These are phyloP conservation scores for Blastobotrys serpentis DNA, from an alignment of 1,139 yeast species.

Conservation along the genomic window DNA sequence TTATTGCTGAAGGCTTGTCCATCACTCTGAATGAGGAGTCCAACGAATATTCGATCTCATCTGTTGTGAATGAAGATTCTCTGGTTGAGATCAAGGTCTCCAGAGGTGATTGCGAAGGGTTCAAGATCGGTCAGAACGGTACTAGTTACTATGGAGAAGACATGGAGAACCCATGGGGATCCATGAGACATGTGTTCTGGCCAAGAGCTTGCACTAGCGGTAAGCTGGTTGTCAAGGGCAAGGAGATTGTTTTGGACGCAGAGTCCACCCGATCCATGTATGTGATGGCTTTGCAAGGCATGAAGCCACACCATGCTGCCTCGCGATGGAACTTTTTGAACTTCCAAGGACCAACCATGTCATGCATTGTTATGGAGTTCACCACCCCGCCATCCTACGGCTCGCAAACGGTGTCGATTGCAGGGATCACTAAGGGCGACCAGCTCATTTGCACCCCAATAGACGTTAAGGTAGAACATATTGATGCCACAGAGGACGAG, in stretches of 20 bases:
- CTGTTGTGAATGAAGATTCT: constrained; percentile 68
- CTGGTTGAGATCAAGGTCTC: constrained; percentile 65
- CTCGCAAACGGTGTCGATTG: constrained; percentile 74
- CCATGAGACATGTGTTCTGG: constrained; percentile 96
- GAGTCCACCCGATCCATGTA: constrained; percentile 68
- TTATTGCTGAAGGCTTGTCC: constrained; percentile 61
- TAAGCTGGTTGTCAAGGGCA: constrained; percentile 45
- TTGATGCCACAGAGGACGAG: constrained; percentile 56
- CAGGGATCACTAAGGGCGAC: constrained; percentile 65
- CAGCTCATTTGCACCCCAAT: constrained; percentile 65
- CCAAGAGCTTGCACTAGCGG: constrained; percentile 80
- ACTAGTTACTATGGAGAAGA: constrained; percentile 78
- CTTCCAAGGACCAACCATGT: constrained; percentile 72
- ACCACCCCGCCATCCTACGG: constrained; percentile 92
- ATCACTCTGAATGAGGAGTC: constrained; percentile 61
- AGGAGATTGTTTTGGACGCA: constrained; percentile 38
- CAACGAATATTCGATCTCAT: constrained; percentile 56
- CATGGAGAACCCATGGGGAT: constrained; percentile 85
- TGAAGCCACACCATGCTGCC: constrained; percentile 99
- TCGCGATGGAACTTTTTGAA: constrained; percentile 92
- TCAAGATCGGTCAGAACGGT: constrained; percentile 89
- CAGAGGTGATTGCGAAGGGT: constrained; percentile 65
- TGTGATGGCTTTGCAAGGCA: constrained; percentile 97
- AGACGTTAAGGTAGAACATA: constrained; percentile 64
- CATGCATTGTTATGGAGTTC: constrained; percentile 91